Base-by-base conservation (phyloP, 2,329 filamentous ascomycete species). In the Furcasterigmium sp. region DNA sequence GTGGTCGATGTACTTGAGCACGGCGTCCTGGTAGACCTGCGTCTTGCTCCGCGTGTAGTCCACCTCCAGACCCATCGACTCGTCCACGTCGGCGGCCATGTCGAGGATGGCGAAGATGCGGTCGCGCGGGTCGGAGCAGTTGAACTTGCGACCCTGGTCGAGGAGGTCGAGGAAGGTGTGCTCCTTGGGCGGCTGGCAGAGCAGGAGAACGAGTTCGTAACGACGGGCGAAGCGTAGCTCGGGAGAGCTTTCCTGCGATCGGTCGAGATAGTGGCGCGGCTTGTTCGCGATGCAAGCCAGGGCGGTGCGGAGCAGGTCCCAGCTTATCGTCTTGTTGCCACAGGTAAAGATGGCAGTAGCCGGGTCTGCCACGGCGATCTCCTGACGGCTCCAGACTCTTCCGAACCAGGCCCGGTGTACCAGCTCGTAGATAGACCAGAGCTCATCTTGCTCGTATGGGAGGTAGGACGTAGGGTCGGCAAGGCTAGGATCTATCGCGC, bases 111-210 rank as follows among this genome's bases (percentile, higher is more conserved):
- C 44, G 9, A 44, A 49, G 37, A 46, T 46, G 8, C 43, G 36
- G 5, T 50, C 48, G 13, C 48, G 46, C 8, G 48, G 44, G 35
- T 50, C 48, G 8, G 41, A 30, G 15, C 46, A 47, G 29, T 44
- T 42, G 39, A 50, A 47, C 9, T 50, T 47, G 37, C 48, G 48
- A 2, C 38, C 37, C 13, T 30, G 32, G 23, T 46, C 44, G 9
- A 46, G 29, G 5, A 46, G 19, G 15, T 41, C 39, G 18, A 30
- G 29, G 11, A 41, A 32, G 9, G 19, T 35, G 29, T 35, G 23
- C 14, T 41, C 39, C 10, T 19, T 15, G 8, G 11, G 19, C 19
- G 19, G 19, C 30, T 35, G 39, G 17, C 39, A 41, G 8, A 41
- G 30, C 13, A 37, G n/a, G 4, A 41, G n/a, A 8, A 41, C 29